A percentile compares a stretch with the other conserved stretches of the same genome.
Evolutionary conservation across 352 stramenopile species (phyloP).

Genomic region (Aphanomyces euteiches): DNA sequence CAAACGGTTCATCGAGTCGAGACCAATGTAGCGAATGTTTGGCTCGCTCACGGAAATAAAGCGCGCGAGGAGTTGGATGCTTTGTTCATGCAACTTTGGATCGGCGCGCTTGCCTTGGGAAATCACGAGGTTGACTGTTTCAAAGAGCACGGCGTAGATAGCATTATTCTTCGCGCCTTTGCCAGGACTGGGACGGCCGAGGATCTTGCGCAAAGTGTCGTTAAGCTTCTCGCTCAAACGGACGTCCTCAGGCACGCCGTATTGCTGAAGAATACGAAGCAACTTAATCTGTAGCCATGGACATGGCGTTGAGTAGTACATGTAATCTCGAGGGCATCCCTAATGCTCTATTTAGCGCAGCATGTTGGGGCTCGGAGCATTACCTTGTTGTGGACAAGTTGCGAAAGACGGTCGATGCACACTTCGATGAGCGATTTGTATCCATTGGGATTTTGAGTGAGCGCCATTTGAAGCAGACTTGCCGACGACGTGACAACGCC

Average conservation of each 20-base stretch:
- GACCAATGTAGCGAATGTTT: slow-evolving; percentile 97
- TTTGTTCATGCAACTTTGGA: slow-evolving; percentile 83
- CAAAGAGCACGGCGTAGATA: slow-evolving; percentile 95
- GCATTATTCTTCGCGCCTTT: slow-evolving; percentile 94
- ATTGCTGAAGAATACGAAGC: slow-evolving; percentile 92
- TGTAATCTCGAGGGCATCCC: slow-evolving; percentile 91
- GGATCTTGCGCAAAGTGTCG: slow-evolving; percentile 89
- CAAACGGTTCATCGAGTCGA: slow-evolving; percentile 95
- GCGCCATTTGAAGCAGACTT: slow-evolving; percentile 85
- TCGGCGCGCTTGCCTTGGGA: slow-evolving; percentile 86
- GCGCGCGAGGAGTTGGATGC: slow-evolving; percentile 91
- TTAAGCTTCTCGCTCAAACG: slow-evolving; percentile 71
- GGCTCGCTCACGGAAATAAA: slow-evolving; percentile 97
- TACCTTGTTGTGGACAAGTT: slow-evolving; percentile 90
- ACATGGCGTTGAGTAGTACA: slow-evolving; percentile 96
- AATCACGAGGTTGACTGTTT: slow-evolving; percentile 97
- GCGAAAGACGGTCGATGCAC: slow-evolving; percentile 87
- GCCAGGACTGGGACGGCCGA: slow-evolving; percentile 82
- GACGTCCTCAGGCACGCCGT: slow-evolving; percentile 66
- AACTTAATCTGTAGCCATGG: slow-evolving; percentile 95
- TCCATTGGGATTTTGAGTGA: slow-evolving; percentile 83
- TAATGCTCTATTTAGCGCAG: not conserved
- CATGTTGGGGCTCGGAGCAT: not conserved
- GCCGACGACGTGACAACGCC: slow-evolving; percentile 92
- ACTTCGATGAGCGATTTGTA: slow-evolving; percentile 93